A percentile compares a stretch with the other conserved stretches of the same genome.
Conservation (phyloP, 176 grass and related monocot species). For the Ensete ventricosum region DNA sequence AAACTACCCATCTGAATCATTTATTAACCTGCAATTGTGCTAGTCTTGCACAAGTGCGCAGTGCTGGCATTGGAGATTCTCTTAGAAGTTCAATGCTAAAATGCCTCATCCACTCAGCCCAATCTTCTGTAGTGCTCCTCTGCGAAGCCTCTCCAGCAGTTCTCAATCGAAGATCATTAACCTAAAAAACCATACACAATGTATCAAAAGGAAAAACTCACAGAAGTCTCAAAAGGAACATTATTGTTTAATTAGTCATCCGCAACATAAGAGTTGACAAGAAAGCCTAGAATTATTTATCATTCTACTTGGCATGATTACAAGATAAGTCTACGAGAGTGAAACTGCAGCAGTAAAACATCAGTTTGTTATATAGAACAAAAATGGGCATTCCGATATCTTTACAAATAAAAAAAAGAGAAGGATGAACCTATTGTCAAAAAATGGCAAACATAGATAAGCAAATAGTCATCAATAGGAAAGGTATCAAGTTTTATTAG, state of each 20-base stretch:
- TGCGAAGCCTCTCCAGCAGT: constrained; percentile 95
- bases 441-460: background rate
- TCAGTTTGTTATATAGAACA: no score
- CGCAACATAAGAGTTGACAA: background rate
- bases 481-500: background rate
- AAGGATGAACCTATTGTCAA: no score
- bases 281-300: background rate
- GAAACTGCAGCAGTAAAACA: no score
- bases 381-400: no score
- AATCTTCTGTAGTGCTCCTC: constrained; percentile 97
- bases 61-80: constrained; percentile 94
- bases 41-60: constrained; percentile 85
- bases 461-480: background rate
- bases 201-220: background rate
- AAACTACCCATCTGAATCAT: constrained; percentile 1
- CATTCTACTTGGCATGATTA: background rate
- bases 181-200: constrained; percentile 31
- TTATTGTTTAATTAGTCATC: background rate
- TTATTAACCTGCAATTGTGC: constrained; percentile 78
- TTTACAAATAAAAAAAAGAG: no score
- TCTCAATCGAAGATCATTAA: constrained; percentile 78
- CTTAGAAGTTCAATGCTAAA: constrained; percentile 97
- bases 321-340: no score
- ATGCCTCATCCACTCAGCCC: constrained; percentile 99
- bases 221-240: background rate